Evolutionary conservation across 2,329 filamentous ascomycete species (phyloP), one percentile per base, ranked within the genome.

Genomic region (Zasmidium angulare): DNA sequence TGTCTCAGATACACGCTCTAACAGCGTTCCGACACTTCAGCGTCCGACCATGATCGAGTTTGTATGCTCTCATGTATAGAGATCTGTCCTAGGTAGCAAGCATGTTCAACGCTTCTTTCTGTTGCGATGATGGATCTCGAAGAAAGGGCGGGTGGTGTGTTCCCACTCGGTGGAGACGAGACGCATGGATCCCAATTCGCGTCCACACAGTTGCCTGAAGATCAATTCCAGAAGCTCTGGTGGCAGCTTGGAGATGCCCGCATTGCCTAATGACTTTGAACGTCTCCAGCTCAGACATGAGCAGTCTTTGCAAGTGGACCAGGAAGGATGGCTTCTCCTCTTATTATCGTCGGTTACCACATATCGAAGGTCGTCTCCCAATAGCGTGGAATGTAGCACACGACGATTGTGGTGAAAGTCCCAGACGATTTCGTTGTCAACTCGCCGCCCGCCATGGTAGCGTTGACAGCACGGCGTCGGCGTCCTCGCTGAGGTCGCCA

Each of bases 101-200:
- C 36, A 4, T 17, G 4, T 17, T 43, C 36, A 43, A 10, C 36
- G 36, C 36, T 43, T 43, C 36, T 43, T 43, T 17, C 36, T 43
- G 14, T 56, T 22, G 26, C 26, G 53, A 23, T 36, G 19, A 9
- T 50, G 46, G 4, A 22, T 20, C 40, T 43, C 53, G 21, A 50
- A 56, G 46, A 50, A 56, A 10, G 53, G 46, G 10, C 43, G 46
- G 40, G 14, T 56, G 43, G 53, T 22, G 23, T 36, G 19, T 40
- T 36, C 23, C 46, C 53, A 50, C 9, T 56, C 53, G 14, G 40
- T 55, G 53, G 20, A 55, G 17, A 55, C 53, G 11, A 49, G 40
- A 19, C 53, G 43, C 21, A 22, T 26, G 3, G 53, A 21, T 23
- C 19, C 24, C 12, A 49, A 19, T 20, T 47, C 40, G 36, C 20